Percentiles rank a stretch among this genome's conserved stretches.
These are phyloP conservation scores for Piromyces finnis DNA, from an alignment of 192 early-diverging fungal genomes.

Conservation along the genomic window DNA sequence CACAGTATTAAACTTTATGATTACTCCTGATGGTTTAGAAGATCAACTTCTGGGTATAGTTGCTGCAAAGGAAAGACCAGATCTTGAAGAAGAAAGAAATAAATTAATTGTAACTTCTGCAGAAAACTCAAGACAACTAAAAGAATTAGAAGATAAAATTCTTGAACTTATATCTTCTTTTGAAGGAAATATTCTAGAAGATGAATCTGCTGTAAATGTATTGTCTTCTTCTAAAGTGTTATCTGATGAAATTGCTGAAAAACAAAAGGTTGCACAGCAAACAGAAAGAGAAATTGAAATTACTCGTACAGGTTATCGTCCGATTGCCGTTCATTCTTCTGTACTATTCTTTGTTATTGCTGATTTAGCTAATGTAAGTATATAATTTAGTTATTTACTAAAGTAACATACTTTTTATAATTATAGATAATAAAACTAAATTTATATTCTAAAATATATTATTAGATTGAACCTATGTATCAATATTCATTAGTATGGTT, in stretches of 20 bases:
- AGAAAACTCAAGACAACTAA: conserved; percentile 39
- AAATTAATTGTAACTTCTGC: conserved; percentile 30
- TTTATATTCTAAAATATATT: too few relatives aligned
- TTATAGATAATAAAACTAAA: too few relatives aligned
- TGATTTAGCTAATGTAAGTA: conserved; percentile 34
- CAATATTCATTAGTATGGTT: conserved; percentile 42
- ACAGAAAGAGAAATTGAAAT: conserved; percentile 41
- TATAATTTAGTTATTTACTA: neutral
- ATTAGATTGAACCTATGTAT: conserved; percentile 46
- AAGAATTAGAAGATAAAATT: conserved; percentile 45
- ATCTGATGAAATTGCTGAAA: conserved; percentile 39
- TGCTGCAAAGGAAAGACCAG: conserved; percentile 39
- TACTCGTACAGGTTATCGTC: conserved; percentile 33
- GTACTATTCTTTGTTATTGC: conserved; percentile 44
- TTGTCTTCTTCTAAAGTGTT: conserved; percentile 33
- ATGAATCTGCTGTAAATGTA: conserved; percentile 38
- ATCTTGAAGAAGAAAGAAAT: conserved; percentile 47
- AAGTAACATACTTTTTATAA: too few relatives aligned
- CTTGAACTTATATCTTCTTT: conserved; percentile 26
- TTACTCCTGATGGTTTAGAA: conserved; percentile 39
- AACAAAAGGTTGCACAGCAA: conserved; percentile 36
- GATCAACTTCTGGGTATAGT: conserved; percentile 42
- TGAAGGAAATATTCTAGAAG: conserved; percentile 38
- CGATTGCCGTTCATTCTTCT: conserved; percentile 38
- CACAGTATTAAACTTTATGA: conserved; percentile 45